These are phyloP conservation scores for Fragaria iinumae DNA, from an alignment of 306 rosid species.

Conservation along the genomic window DNA sequence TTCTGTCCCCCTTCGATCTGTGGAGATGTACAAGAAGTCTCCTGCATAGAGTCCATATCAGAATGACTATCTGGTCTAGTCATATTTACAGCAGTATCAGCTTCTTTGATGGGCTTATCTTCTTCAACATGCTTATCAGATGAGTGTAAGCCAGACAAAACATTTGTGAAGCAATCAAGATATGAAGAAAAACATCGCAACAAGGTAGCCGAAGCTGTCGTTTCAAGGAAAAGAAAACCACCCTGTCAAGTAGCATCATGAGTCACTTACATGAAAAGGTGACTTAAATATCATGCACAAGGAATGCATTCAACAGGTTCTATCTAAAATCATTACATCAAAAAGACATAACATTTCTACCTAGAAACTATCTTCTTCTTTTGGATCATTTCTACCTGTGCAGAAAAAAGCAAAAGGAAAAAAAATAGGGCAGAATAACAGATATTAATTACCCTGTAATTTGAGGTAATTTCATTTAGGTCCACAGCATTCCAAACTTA, in stretches of 20 bases:
- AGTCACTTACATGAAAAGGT: slow-evolving; percentile 18
- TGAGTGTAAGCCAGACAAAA: slow-evolving; percentile 35
- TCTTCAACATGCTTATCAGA: slow-evolving; percentile 31
- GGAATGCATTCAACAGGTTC: slow-evolving; percentile 13
- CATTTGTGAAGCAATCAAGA: slow-evolving; percentile 39
- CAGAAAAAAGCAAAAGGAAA: neutral
- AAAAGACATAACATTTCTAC: neutral
- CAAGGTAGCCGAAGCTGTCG: slow-evolving; percentile 54
- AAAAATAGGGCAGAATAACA: neutral
- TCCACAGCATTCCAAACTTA: neutral
- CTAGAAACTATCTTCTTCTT: too few relatives aligned
- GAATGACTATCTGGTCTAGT: slow-evolving; percentile 22
- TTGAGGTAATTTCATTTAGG: neutral
- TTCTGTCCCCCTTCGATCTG: slow-evolving; percentile 41
- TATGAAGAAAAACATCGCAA: slow-evolving; percentile 44
- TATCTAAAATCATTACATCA: slow-evolving; percentile 3
- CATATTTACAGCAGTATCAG: slow-evolving; percentile 35
- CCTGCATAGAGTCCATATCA: slow-evolving; percentile 34
- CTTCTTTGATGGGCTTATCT: slow-evolving; percentile 30
- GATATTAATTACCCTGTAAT: neutral
- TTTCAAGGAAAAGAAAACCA: slow-evolving; percentile 67
- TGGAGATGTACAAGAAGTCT: slow-evolving; percentile 35
- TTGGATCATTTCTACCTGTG: too few relatives aligned
- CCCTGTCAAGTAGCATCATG: slow-evolving; percentile 66
- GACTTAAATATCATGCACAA: slow-evolving; percentile 15